Percentiles rank a stretch among this genome's conserved stretches.
phyloP scores from a whole-genome alignment of 2,329 filamentous ascomycete genomes.

The Coniochaeta sp. region DNA sequence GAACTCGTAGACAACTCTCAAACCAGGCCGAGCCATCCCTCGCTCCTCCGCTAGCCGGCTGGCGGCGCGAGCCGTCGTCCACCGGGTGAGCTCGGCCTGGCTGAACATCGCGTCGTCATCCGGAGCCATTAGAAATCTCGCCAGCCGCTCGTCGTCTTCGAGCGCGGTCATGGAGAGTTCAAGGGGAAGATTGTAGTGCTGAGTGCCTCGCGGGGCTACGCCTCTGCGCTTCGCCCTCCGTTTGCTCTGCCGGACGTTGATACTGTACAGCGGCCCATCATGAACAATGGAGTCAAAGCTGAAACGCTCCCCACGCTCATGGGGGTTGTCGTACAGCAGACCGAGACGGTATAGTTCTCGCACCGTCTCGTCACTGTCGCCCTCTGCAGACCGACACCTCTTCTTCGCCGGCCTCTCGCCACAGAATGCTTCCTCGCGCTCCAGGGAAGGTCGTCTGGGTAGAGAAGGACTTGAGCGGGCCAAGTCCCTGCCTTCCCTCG shows the following conservation, averaged over 20 bases:
- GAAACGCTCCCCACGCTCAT: conserved; percentile 27
- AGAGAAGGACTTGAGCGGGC: conserved; percentile 24
- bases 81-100: background rate
- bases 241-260: conserved; percentile 25
- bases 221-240: conserved; percentile 13
- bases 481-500: conserved; percentile 20
- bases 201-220: conserved; percentile 7
- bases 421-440: conserved; percentile 39
- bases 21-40: conserved; percentile 9
- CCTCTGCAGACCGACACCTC: conserved; percentile 6
- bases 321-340: conserved; percentile 35
- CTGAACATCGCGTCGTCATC: conserved; percentile 2
- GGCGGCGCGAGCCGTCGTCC: background rate
- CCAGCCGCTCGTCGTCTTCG: conserved; percentile 30
- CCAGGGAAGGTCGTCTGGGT: conserved; percentile 31
- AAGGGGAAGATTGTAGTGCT: conserved; percentile 21
- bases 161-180: conserved; percentile 35
- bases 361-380: conserved; percentile 25
- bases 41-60: conserved; percentile 6
- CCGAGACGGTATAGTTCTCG: conserved; percentile 36
- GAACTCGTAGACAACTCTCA: conserved; percentile 34
- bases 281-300: conserved; percentile 31
- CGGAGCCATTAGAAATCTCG: conserved; percentile 24
- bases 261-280: conserved; percentile 28
- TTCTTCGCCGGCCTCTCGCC: conserved; percentile 30